Base-by-base conservation (phyloP, 1,139 yeast species). In the Hanseniaspora uvarum region DNA sequence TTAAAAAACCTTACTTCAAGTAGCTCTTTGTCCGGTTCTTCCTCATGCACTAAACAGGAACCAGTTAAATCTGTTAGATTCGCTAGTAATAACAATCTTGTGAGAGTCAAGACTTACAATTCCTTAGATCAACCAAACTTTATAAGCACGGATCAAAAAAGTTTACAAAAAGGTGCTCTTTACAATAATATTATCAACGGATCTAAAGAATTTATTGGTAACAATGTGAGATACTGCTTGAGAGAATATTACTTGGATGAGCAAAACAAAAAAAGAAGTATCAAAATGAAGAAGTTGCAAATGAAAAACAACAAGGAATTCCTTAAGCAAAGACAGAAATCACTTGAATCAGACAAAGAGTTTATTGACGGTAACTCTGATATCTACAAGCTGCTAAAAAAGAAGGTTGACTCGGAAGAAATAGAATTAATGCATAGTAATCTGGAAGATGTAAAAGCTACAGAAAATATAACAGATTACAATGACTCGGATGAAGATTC, bases 71-170 rank as follows among this genome's bases (percentile, higher is more conserved):
- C 34, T 11, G 46, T 49, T 2, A 31, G 53, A 34, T 49, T 49
- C 41, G 53, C 53, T 5, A 34, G 46, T 19, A 21, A 49, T n/a
- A 49, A 49, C 23, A 36, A 49, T 34, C 46, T 49, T 23, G 53
- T 49, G n/a, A 40, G 53, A 41, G 53, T 49, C n/a, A 49, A 41
- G 26, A 49, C 53, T 40, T 49, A 31, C 23, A 40, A 41, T n/a
- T 30, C 14, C 10, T 18, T n/a, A 2, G 53, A 49, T 8, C 26
- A 31, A n/a, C 46, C 53, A 2, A 30, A 19, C 18, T 18, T 43
- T 4, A 43, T 43, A 5, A 41, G 36, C 14, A 19, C 36, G 11
- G 26, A 38, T 26, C 41, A 23, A 16, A 39, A 16, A 5, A 21
- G 8, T 4, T 21, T 16, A 8, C 38, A 14, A 8, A 26, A 21